Evolutionary conservation across 2,329 filamentous ascomycete genomes (phyloP).

Genomic region (Aspergillus ustus): DNA sequence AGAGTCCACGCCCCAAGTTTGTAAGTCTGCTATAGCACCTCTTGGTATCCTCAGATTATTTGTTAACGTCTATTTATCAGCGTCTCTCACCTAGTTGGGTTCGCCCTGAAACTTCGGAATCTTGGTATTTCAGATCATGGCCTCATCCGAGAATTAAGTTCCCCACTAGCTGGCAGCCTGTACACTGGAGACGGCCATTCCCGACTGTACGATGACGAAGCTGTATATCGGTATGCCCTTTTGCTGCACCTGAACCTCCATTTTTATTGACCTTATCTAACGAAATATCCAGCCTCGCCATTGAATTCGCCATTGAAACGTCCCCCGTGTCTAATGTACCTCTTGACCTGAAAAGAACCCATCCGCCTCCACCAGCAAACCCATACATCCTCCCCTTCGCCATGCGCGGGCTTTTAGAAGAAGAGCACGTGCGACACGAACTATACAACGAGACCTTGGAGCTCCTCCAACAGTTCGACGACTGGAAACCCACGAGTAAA

Average conservation of each 20-base stretch:
- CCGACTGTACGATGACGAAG: slow-evolving; percentile 84
- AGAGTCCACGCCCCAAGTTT: slow-evolving; percentile 92
- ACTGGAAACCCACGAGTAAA: slow-evolving; percentile 90
- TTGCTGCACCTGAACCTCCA: too few relatives aligned
- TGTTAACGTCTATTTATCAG: slow-evolving; percentile 38
- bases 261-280: not conserved
- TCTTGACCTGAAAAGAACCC: slow-evolving; percentile 59
- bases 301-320: slow-evolving; percentile 76
- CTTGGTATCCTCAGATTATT: not conserved
- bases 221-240: slow-evolving; percentile 72
- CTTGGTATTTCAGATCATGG: slow-evolving; percentile 92
- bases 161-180: slow-evolving; percentile 85
- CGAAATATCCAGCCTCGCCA: slow-evolving; percentile 59
- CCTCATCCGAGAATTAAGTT: slow-evolving; percentile 84
- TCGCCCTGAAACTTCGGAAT: slow-evolving; percentile 91
- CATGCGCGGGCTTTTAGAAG: slow-evolving; percentile 89
- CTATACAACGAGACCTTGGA: slow-evolving; percentile 76
- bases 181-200: slow-evolving; percentile 94
- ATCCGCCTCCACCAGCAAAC: slow-evolving; percentile 59
- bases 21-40: slow-evolving; percentile 44
- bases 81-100: slow-evolving; percentile 88
- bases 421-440: slow-evolving; percentile 85
- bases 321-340: slow-evolving; percentile 55
- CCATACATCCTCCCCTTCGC: slow-evolving; percentile 94
- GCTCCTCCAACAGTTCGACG: slow-evolving; percentile 84